phyloP scores from a whole-genome alignment of 148 eudicot species.

The Amaranthus cruentus region DNA sequence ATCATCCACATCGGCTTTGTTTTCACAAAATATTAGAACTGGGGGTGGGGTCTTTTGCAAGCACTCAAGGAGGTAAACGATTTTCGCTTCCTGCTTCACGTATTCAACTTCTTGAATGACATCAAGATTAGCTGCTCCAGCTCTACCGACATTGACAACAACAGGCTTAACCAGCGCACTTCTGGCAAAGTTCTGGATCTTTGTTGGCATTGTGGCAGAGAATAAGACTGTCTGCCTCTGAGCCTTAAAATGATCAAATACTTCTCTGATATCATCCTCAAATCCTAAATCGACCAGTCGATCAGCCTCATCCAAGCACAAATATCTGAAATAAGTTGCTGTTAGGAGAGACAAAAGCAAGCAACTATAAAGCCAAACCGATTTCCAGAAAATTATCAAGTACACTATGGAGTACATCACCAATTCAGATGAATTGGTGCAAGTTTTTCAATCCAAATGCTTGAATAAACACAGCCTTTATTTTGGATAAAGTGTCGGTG shows the following conservation, averaged over 20 bases:
- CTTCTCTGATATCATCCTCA: constrained; percentile 90
- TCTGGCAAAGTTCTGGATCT: constrained; percentile 76
- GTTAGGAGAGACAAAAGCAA: constrained; percentile 20
- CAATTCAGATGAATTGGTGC: too few relatives aligned
- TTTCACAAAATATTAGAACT: constrained; percentile 78
- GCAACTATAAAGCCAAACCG: too few relatives aligned
- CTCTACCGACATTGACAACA: constrained; percentile 78
- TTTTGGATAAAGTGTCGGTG: too few relatives aligned
- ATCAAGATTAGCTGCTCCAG: constrained; percentile 91
- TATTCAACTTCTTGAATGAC: constrained; percentile 92
- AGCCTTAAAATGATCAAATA: constrained; percentile 80
- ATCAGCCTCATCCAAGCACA: constrained; percentile 76
- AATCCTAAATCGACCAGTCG: constrained; percentile 82
- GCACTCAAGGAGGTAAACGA: constrained; percentile 90
- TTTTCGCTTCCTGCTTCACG: constrained; percentile 86
- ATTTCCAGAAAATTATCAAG: too few relatives aligned
- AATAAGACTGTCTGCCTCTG: constrained; percentile 88
- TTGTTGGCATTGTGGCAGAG: constrained; percentile 91
- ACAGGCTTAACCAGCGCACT: constrained; percentile 78
- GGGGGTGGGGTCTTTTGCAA: constrained; percentile 88
- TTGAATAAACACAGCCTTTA: too few relatives aligned
- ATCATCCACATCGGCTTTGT: constrained; percentile 84
- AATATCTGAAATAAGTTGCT: constrained; percentile 35
- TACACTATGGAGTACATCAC: too few relatives aligned
- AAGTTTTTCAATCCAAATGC: too few relatives aligned